Evolutionary conservation across 345 rosid genomes (phyloP).

Genomic region (Limnanthes douglasii): DNA sequence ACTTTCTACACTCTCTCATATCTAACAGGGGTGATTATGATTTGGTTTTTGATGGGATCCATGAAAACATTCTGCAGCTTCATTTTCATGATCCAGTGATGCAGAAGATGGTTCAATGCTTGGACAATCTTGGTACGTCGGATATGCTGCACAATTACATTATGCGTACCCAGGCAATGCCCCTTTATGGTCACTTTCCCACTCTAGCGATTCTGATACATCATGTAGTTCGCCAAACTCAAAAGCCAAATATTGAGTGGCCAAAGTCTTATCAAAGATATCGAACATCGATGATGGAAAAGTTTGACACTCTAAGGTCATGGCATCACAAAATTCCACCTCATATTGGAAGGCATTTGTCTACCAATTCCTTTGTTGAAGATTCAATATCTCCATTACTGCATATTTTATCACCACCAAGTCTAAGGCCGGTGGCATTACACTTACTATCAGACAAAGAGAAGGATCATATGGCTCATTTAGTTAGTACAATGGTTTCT

Average conservation of each 20-base stretch:
- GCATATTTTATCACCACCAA: slow-evolving; percentile 76
- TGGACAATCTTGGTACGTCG: slow-evolving; percentile 56
- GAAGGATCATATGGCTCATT: slow-evolving; percentile 44
- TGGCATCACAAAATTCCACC: slow-evolving; percentile 79
- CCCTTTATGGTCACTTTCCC: slow-evolving; percentile 61
- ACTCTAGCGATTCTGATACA: slow-evolving; percentile 50
- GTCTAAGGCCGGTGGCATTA: slow-evolving; percentile 72
- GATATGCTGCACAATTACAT: slow-evolving; percentile 53
- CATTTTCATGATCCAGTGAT: slow-evolving; percentile 88
- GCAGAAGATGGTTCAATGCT: slow-evolving; percentile 85
- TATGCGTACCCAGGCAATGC: slow-evolving; percentile 66
- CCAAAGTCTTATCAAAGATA: slow-evolving; percentile 80
- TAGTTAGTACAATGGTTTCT: slow-evolving; percentile 57
- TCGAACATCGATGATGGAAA: slow-evolving; percentile 50
- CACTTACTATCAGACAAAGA: slow-evolving; percentile 68
- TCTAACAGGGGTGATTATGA: slow-evolving; percentile 93
- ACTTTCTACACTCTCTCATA: slow-evolving; percentile 45
- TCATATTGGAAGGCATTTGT: slow-evolving; percentile 66
- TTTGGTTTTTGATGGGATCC: slow-evolving; percentile 67
- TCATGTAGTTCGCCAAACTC: slow-evolving; percentile 60
- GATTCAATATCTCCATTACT: slow-evolving; percentile 60
- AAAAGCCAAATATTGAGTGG: slow-evolving; percentile 77
- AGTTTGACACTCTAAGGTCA: slow-evolving; percentile 40
- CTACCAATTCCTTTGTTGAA: slow-evolving; percentile 50
- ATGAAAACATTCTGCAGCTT: slow-evolving; percentile 80